Percentiles rank a stretch among this genome's conserved stretches.
These are phyloP conservation scores for Monascus purpureus DNA, from an alignment of 495 filamentous ascomycete genomes.

Conservation along the genomic window DNA sequence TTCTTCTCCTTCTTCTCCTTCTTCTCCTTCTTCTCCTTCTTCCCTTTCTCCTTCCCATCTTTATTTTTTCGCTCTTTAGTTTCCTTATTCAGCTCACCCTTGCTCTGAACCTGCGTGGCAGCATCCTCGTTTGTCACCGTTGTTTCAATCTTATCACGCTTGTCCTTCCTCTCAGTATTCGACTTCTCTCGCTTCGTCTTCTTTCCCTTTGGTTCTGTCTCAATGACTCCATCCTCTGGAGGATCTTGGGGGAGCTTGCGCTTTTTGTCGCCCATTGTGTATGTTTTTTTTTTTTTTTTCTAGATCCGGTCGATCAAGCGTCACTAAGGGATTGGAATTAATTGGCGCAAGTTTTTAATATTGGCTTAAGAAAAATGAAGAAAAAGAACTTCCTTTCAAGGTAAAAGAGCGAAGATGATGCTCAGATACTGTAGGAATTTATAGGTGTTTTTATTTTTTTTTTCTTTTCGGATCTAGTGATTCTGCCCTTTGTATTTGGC, in stretches of 20 bases:
- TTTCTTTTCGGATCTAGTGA: no score
- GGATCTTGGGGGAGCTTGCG: conserved; percentile 25
- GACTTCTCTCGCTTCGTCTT: conserved; percentile 10
- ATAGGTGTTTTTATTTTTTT: no score
- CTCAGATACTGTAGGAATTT: no score
- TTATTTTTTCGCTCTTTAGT: conserved; percentile 10
- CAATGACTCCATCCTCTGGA: conserved; percentile 10
- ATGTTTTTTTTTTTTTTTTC: background rate
- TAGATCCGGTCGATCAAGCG: no score
- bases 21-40: conserved; percentile 9
- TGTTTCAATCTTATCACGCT: conserved; percentile 19
- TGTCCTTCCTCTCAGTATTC: no score
- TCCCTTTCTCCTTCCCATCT: conserved; percentile 10
- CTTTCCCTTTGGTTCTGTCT: conserved; percentile 9
- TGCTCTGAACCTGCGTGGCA: conserved; percentile 3
- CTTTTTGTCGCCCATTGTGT: conserved; percentile 30
- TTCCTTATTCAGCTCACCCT: conserved; percentile 6
- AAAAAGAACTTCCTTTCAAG: no score
- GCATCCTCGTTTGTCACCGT: background rate
- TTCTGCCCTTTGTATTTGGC: no score
- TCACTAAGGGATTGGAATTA: no score
- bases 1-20: conserved; percentile 7
- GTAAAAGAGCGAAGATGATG: no score
- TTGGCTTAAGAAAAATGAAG: no score
- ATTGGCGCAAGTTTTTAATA: no score